Evolutionary conservation across 768 basidiomycete genomes (phyloP).

Genomic region (Terana coerulea): DNA sequence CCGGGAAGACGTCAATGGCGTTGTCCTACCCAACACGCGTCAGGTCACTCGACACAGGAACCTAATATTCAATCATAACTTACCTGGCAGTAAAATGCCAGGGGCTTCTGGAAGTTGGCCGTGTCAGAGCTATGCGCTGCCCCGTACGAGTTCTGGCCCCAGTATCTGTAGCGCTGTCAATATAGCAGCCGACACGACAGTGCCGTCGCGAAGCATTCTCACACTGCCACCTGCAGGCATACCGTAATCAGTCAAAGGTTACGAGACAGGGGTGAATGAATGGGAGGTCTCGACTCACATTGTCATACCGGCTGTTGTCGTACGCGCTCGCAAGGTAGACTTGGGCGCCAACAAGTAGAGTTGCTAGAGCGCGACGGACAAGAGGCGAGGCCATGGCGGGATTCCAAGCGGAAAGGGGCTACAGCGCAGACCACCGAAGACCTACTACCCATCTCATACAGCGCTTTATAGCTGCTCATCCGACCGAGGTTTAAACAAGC

Average conservation of each 20-base stretch:
- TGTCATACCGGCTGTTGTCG: constrained; percentile 58
- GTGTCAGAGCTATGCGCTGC: constrained; percentile 44
- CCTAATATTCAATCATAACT: constrained; percentile 12
- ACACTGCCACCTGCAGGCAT: constrained; percentile 53
- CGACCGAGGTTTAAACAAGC: background rate
- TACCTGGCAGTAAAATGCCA: constrained; percentile 64
- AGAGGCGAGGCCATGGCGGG: background rate
- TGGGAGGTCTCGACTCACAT: constrained; percentile 37
- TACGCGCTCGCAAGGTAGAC: constrained; percentile 28
- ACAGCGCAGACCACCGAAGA: background rate
- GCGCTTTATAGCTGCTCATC: constrained; percentile 2
- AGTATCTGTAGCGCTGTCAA: constrained; percentile 44
- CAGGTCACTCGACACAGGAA: background rate
- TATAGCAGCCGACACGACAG: background rate
- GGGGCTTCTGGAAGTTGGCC: constrained; percentile 54
- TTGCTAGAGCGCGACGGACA: background rate
- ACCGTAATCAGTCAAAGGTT: constrained; percentile 4
- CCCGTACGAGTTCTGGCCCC: constrained; percentile 76
- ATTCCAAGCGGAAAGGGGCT: constrained; percentile 1
- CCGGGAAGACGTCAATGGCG: constrained; percentile 62
- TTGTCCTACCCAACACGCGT: constrained; percentile 43
- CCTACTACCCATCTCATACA: background rate
- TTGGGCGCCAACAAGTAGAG: constrained; percentile 14
- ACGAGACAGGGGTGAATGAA: constrained; percentile 1
- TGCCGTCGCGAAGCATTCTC: constrained; percentile 18